phyloP scores from a whole-genome alignment of 768 basidiomycete genomes.

The Amanita muscaria region DNA sequence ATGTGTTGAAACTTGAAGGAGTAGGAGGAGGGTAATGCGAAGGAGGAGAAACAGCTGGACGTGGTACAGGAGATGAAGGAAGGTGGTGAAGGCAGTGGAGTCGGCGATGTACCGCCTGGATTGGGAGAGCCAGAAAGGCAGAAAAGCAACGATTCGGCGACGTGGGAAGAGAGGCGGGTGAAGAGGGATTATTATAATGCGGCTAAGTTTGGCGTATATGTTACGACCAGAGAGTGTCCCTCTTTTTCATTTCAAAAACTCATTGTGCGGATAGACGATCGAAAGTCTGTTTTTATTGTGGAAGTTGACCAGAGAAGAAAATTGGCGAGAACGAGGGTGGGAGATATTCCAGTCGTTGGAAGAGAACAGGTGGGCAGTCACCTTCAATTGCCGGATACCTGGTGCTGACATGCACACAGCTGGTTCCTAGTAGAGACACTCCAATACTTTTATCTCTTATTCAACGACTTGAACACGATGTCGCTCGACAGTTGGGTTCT shows the following conservation, averaged over 20 bases:
- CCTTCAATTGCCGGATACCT: too few relatives aligned
- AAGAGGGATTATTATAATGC: conserved; percentile 46
- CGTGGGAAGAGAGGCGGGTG: conserved; percentile 12
- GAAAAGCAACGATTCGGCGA: not conserved
- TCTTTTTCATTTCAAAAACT: not conserved
- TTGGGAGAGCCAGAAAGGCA: conserved; percentile 25
- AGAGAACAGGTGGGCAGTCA: too few relatives aligned
- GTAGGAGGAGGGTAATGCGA: conserved; percentile 37
- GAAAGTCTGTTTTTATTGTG: conserved; percentile 67
- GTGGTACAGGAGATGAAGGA: conserved; percentile 11
- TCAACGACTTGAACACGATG: too few relatives aligned
- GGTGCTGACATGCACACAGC: too few relatives aligned
- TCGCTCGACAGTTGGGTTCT: too few relatives aligned
- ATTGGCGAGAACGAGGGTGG: conserved; percentile 71
- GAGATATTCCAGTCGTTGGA: conserved; percentile 57
- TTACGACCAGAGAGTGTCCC: conserved; percentile 47
- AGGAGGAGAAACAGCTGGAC: conserved; percentile 29
- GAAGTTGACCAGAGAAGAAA: conserved; percentile 52
- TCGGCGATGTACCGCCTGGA: conserved; percentile 34
- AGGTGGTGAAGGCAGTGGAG: conserved; percentile 29
- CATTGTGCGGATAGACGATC: conserved; percentile 38
- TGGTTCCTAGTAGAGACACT: too few relatives aligned
- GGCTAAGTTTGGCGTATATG: conserved; percentile 33
- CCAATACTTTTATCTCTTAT: too few relatives aligned
- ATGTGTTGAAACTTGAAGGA: conserved; percentile 30